Evolutionary conservation across 768 basidiomycete genomes (phyloP).

Genomic region (Coprinopsis cinerea): DNA sequence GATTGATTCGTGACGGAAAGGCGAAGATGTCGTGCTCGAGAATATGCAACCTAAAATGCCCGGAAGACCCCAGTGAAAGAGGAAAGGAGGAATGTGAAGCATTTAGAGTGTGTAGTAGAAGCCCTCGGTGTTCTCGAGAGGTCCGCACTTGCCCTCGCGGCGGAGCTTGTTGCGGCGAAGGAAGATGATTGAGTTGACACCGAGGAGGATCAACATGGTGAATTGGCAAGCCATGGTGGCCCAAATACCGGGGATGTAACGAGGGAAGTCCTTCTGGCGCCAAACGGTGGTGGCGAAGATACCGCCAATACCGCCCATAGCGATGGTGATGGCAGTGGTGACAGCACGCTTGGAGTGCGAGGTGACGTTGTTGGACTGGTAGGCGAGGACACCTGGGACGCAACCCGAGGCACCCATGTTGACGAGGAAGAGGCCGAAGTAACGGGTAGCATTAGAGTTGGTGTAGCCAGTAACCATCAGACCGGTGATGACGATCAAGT

Average conservation of each 20-base stretch:
- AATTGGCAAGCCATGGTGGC: constrained; percentile 31
- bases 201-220: constrained; percentile 23
- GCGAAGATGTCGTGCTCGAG: neutral
- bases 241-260: constrained; percentile 35
- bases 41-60: neutral
- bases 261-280: constrained; percentile 29
- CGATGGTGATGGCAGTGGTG: constrained; percentile 28
- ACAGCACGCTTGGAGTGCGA: constrained; percentile 34
- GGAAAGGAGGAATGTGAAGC: neutral
- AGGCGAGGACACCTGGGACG: constrained; percentile 33
- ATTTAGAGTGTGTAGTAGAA: constrained; percentile 18
- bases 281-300: constrained; percentile 33
- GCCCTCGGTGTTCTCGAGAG: constrained; percentile 17
- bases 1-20: no score
- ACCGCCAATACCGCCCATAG: constrained; percentile 32
- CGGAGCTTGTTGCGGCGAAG: constrained; percentile 23
- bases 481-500: constrained; percentile 27
- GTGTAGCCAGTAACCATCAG: constrained; percentile 27
- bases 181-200: constrained; percentile 22
- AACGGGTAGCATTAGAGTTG: constrained; percentile 23
- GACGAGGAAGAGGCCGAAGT: constrained; percentile 30
- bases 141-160: constrained; percentile 26
- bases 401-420: constrained; percentile 30
- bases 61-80: no score
- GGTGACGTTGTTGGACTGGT: constrained; percentile 30